A percentile compares a stretch with the other conserved stretches of the same genome.
phyloP scores from a whole-genome alignment of 768 basidiomycete species.

The Pleurotus sapidus region DNA sequence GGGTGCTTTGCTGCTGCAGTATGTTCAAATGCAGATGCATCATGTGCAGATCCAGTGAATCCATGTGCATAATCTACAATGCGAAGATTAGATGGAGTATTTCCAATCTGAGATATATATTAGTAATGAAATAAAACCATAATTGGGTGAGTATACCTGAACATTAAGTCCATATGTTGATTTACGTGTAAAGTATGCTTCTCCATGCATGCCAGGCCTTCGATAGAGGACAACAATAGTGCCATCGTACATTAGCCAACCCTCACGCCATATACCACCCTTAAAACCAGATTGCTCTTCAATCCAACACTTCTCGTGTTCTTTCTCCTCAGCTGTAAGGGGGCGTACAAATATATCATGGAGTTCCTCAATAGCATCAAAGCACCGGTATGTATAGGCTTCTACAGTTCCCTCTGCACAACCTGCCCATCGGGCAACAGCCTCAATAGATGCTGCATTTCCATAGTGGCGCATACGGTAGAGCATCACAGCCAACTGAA shows the following conservation, averaged over 20 bases:
- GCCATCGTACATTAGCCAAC: conserved; percentile 28
- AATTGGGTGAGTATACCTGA: conserved; percentile 17
- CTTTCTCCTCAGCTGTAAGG: conserved; percentile 17
- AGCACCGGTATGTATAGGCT: conserved; percentile 15
- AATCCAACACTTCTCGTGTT: conserved; percentile 21
- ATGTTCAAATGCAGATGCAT: conserved; percentile 18
- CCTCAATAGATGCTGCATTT: conserved; percentile 21
- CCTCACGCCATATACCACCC: conserved; percentile 21
- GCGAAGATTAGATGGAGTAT: conserved; percentile 16
- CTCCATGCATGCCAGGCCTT: conserved; percentile 28
- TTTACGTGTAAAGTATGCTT: conserved; percentile 31
- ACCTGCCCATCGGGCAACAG: conserved; percentile 24
- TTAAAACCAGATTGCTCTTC: conserved; percentile 14
- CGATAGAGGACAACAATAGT: conserved; percentile 25
- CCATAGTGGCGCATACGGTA: conserved; percentile 24
- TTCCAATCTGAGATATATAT: conserved; percentile 11
- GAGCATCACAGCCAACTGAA: conserved; percentile 27
- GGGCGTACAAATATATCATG: conserved; percentile 16
- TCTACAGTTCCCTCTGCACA: conserved; percentile 18
- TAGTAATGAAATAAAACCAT: not conserved
- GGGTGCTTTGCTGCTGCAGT: conserved; percentile 10
- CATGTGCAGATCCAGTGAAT: conserved; percentile 19
- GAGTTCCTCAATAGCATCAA: conserved; percentile 16
- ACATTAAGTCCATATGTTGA: conserved; percentile 25
- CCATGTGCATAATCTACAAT: conserved; percentile 20